Evolutionary conservation across 2,329 filamentous ascomycete genomes (phyloP), one percentile per base, ranked within the genome.

Genomic region (Cladosporium sp.): DNA sequence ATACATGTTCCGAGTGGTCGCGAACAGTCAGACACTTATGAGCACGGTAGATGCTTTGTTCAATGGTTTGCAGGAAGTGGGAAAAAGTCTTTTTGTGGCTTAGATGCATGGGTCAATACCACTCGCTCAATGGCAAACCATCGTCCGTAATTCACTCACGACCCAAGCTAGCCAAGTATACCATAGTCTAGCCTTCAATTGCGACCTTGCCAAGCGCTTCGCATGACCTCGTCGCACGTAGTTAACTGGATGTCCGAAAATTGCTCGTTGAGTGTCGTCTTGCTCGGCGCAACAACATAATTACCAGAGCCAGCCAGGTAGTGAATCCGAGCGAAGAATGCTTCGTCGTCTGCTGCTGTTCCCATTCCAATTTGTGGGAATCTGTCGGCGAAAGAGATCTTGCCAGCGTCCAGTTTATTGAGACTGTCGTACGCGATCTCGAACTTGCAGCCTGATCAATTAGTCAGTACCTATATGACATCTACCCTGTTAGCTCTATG

Each of bases 321-420:
- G 23, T 60, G 58, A 0, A 60, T 32, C 1, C 28, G 58, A 32
- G 58, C 58, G 32, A 60, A 60, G 39, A 60, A 60, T 13, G 58
- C 43, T 49, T 60, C 39, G 26, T 60, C 58, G 14, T 60, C 58
- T 28, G 18, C 39, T 1, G 58, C 58, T 4, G 25, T 32, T 1
- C 39, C 39, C 14, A 60, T 14, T 1, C 58, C 58, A 3, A 23
- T 32, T 0, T 18, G 11, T 5, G 58, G 58, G 11, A 60, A 60
- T 25, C 58, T 60, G 8, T 60, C 58, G 16, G 58, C 58, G 26
- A 60, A 60, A 8, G 58, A 60, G n/a, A 60, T 60, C 3, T 46
- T 49, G 23, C 58, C 58, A 13, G 39, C 16, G 16, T 34, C 26
- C 14, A 60, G 58, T 26, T 60, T 60, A 26, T 60, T 25, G 7